These are phyloP conservation scores for Tricholoma sp. DNA, from an alignment of 768 basidiomycete species.

Conservation along the genomic window DNA sequence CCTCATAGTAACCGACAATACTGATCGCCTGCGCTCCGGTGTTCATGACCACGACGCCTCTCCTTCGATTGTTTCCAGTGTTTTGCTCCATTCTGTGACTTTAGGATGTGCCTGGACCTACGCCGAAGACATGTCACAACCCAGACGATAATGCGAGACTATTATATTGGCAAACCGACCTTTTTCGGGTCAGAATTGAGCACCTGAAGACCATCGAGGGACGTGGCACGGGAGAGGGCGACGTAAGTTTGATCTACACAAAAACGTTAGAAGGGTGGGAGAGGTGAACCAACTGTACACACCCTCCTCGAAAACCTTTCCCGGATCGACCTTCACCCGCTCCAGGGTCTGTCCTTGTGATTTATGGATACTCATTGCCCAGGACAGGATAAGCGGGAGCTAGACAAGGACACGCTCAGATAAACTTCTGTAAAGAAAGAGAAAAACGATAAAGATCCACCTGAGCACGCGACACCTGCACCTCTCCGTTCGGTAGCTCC, in stretches of 20 bases:
- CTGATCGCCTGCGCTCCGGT: not conserved
- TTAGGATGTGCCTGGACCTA: conserved; percentile 72
- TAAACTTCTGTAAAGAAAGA: not conserved
- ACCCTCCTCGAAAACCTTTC: conserved; percentile 92
- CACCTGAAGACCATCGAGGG: conserved; percentile 80
- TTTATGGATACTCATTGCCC: conserved; percentile 99
- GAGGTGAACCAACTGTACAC: conserved; percentile 7
- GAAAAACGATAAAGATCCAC: conserved; percentile 33
- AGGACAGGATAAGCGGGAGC: conserved; percentile 85
- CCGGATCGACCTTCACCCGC: conserved; percentile 90
- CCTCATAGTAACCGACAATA: not conserved
- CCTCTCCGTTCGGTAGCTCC: conserved; percentile 81
- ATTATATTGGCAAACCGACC: conserved; percentile 38
- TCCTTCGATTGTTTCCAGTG: conserved; percentile 48
- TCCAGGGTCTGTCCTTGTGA: conserved; percentile 96
- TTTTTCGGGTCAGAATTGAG: conserved; percentile 72
- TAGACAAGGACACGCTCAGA: conserved; percentile 22
- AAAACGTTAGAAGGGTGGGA: not conserved
- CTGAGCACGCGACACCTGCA: conserved; percentile 77
- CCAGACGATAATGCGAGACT: not conserved
- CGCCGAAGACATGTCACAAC: not conserved
- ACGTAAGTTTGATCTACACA: conserved; percentile 82
- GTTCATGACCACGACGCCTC: conserved; percentile 1
- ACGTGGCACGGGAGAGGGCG: conserved; percentile 85
- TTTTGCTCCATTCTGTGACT: conserved; percentile 68